Evolutionary conservation across 2,329 filamentous ascomycete species (phyloP).

Genomic region (Paecilomyces fulvus): DNA sequence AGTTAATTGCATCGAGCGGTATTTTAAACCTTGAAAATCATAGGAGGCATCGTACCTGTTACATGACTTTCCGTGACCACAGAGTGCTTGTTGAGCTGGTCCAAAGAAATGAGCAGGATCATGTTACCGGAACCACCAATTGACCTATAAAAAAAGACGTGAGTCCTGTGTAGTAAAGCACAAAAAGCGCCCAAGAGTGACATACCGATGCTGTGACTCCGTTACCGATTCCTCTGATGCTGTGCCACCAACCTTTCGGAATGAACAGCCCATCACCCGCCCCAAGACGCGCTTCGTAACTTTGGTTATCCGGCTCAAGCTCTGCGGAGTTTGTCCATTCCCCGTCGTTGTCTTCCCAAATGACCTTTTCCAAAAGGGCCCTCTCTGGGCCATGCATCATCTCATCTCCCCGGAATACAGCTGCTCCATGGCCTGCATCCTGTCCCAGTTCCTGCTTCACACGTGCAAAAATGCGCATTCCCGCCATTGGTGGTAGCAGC

Average conservation of each 20-base stretch:
- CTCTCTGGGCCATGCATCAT: conserved; percentile 85
- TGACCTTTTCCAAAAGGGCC: conserved; percentile 53
- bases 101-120: not conserved
- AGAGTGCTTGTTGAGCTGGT: not conserved
- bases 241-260: conserved; percentile 81
- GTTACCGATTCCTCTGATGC: conserved; percentile 56
- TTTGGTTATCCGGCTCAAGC: conserved; percentile 8
- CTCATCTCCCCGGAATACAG: conserved; percentile 62
- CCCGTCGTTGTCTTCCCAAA: conserved; percentile 51
- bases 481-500: conserved; percentile 57
- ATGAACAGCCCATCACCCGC: conserved; percentile 69
- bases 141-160: conserved; percentile 43
- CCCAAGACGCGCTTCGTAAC: conserved; percentile 48
- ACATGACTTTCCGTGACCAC: not conserved
- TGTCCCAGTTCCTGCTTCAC: conserved; percentile 35
- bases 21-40: no score
- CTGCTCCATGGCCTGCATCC: conserved; percentile 23
- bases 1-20: no score
- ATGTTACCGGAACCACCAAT: conserved; percentile 68
- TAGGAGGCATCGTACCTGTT: no score
- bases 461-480: conserved; percentile 54
- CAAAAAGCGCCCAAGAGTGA: conserved; percentile 7
- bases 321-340: conserved; percentile 12
- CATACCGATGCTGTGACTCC: conserved; percentile 52
- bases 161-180: conserved; percentile 1